Percentiles rank a stretch among this genome's conserved stretches.
Evolutionary conservation across 305 asterid species (phyloP).

Genomic region (Lippia alba): DNA sequence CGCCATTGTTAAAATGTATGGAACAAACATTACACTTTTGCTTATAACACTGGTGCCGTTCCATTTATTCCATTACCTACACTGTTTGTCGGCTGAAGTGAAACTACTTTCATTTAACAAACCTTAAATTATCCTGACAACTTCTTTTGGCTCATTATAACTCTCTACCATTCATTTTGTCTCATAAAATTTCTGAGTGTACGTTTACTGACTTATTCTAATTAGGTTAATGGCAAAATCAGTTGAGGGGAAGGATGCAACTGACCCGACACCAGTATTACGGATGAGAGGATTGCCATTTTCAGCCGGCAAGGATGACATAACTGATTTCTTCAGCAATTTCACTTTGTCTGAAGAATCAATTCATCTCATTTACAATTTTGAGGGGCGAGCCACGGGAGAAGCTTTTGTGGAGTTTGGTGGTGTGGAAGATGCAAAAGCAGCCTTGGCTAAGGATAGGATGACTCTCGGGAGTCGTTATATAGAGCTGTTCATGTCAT

Average conservation of each 20-base stretch:
- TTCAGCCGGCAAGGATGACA: conserved; percentile 91
- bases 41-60: too few relatives aligned
- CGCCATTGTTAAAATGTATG: too few relatives aligned
- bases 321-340: conserved; percentile 77
- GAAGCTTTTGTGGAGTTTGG: conserved; percentile 93
- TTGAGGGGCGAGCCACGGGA: conserved; percentile 80
- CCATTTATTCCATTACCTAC: too few relatives aligned
- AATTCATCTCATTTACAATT: conserved; percentile 57
- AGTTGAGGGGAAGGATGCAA: conserved; percentile 59
- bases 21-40: too few relatives aligned
- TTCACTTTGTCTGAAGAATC: conserved; percentile 69
- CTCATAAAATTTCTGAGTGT: not conserved
- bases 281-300: conserved; percentile 96
- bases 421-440: conserved; percentile 71
- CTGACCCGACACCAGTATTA: conserved; percentile 63
- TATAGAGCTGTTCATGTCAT: conserved; percentile 81
- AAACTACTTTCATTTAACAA: too few relatives aligned
- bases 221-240: conserved; percentile 69
- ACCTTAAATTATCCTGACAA: not conserved
- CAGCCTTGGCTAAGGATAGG: conserved; percentile 81
- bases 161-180: not conserved
- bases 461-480: conserved; percentile 93
- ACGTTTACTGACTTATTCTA: conserved; percentile 3
- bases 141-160: not conserved
- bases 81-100: too few relatives aligned